These are phyloP conservation scores for Ceratocystis papillata DNA, from an alignment of 2,329 filamentous ascomycete genomes.

Conservation along the genomic window DNA sequence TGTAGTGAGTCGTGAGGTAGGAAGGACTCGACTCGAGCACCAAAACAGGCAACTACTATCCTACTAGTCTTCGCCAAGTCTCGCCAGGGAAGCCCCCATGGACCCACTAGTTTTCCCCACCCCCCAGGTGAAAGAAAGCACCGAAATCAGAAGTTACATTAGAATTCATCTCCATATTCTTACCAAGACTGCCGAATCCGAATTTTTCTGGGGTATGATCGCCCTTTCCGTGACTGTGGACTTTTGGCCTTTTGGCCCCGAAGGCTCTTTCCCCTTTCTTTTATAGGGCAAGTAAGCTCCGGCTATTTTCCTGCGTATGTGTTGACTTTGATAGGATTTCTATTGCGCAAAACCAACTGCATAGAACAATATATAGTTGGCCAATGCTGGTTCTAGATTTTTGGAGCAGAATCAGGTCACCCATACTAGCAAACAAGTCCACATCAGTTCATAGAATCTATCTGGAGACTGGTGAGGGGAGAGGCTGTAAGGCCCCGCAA, in stretches of 20 bases:
- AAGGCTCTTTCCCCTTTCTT: not conserved
- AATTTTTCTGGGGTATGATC: constrained; percentile 10
- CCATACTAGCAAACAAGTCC: not conserved
- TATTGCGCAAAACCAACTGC: not conserved
- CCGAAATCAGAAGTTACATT: constrained; percentile 3
- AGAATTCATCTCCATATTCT: not conserved
- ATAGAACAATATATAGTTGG: constrained; percentile 9
- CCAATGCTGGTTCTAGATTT: not conserved
- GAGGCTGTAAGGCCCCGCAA: not conserved
- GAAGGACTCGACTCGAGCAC: not conserved
- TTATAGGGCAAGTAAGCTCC: no score
- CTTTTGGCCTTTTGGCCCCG: not conserved
- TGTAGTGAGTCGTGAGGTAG: not conserved
- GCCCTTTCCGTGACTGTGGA: constrained; percentile 8
- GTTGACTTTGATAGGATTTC: not conserved
- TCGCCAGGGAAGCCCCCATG: not conserved
- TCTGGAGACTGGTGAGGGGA: not conserved
- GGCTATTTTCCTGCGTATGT: not conserved
- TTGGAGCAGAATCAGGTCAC: not conserved
- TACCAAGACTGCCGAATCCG: not conserved
- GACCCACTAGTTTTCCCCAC: not conserved
- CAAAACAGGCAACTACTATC: constrained; percentile 1
- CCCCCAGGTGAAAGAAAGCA: not conserved
- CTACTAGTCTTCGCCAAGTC: not conserved
- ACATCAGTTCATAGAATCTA: not conserved